phyloP scores from a whole-genome alignment of 2,329 filamentous ascomycete species.

The Coniochaeta ligniaria region DNA sequence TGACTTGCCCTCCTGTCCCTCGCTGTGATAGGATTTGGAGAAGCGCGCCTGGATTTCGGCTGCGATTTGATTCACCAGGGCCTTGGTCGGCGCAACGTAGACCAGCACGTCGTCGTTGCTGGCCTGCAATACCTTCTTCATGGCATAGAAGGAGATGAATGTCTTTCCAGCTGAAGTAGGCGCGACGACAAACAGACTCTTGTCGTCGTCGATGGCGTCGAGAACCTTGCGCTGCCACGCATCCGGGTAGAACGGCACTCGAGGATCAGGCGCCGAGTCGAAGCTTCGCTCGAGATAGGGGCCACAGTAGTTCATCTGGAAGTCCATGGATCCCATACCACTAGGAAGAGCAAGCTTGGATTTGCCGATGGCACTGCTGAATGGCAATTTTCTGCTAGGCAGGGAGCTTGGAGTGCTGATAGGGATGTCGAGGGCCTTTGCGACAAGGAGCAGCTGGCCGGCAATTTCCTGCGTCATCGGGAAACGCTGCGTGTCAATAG shows the following conservation, averaged over 20 bases:
- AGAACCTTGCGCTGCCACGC: slow-evolving; percentile 70
- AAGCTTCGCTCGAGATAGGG: slow-evolving; percentile 72
- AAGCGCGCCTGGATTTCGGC: slow-evolving; percentile 72
- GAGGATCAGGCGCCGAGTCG: slow-evolving; percentile 58
- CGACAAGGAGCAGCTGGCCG: slow-evolving; percentile 5
- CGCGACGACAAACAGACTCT: slow-evolving; percentile 68
- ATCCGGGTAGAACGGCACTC: slow-evolving; percentile 67
- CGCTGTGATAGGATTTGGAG: slow-evolving; percentile 50
- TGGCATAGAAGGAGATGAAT: slow-evolving; percentile 79
- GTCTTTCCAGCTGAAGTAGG: slow-evolving; percentile 77
- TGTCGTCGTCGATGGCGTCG: slow-evolving; percentile 62
- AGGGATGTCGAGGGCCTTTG: slow-evolving; percentile 9
- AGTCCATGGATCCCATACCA: slow-evolving; percentile 29
- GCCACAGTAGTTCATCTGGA: slow-evolving; percentile 62
- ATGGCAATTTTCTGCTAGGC: not conserved
- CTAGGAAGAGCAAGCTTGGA: not conserved
- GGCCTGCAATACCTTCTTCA: slow-evolving; percentile 65
- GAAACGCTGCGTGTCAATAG: not conserved
- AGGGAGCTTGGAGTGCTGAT: not conserved
- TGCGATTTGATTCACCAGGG: slow-evolving; percentile 76
- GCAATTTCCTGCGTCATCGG: slow-evolving; percentile 6
- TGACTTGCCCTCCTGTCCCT: slow-evolving; percentile 47
- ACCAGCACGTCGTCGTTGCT: slow-evolving; percentile 66
- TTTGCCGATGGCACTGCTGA: slow-evolving; percentile 4
- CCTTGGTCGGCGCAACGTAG: slow-evolving; percentile 76